phyloP scores from a whole-genome alignment of 2,329 filamentous ascomycete species.

The Aureobasidium uvarum region DNA sequence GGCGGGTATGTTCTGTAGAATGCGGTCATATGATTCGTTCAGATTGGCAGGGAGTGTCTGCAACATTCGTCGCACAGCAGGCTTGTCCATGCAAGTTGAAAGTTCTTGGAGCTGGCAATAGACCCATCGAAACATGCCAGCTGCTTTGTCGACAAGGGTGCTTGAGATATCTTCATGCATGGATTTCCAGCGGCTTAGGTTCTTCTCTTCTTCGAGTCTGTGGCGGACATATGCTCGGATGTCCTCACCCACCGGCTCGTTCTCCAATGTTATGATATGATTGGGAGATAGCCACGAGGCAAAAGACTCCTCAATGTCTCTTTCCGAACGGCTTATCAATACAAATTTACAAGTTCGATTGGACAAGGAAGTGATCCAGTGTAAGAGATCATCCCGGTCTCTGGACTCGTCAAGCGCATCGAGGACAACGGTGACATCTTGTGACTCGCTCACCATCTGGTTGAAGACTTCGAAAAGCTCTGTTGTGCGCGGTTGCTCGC shows the following conservation, averaged over 20 bases:
- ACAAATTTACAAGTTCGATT: background rate
- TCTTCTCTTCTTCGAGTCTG: background rate
- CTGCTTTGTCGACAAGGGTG: background rate
- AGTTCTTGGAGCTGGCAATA: constrained; percentile 26
- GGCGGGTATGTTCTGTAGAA: background rate
- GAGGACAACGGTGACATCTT: background rate
- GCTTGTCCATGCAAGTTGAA: background rate
- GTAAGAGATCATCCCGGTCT: background rate
- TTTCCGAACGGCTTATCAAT: background rate
- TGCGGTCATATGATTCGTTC: background rate
- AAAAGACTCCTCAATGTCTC: background rate
- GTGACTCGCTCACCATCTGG: background rate
- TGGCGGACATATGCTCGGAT: constrained; percentile 2
- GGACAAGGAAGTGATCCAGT: background rate
- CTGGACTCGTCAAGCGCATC: constrained; percentile 2
- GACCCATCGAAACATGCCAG: constrained; percentile 21
- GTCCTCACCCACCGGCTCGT: background rate
- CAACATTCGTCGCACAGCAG: background rate
- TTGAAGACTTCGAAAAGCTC: background rate
- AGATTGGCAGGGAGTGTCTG: background rate
- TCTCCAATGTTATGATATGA: background rate
- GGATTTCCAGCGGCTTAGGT: background rate
- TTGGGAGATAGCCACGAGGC: background rate
- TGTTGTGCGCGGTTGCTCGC: background rate
- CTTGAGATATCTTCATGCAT: background rate